Evolutionary conservation across 441 rosid genomes (phyloP).

Genomic region (Mallotus japonicus): DNA sequence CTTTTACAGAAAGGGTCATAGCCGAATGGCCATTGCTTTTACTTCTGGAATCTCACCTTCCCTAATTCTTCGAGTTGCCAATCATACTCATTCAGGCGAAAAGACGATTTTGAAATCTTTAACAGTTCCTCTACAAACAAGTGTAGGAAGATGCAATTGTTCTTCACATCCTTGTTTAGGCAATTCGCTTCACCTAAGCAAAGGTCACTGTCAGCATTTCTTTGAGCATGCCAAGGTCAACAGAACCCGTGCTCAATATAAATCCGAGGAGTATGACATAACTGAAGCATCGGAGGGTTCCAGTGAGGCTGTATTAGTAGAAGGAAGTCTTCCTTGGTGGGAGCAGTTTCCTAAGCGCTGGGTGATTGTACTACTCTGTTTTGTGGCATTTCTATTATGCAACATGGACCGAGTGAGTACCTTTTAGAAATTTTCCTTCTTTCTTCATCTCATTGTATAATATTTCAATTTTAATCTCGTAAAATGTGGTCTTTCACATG

Average conservation of each 20-base stretch:
- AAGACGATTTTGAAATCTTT: conserved; percentile 20
- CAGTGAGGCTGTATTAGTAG: conserved; percentile 54
- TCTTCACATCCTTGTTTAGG: conserved; percentile 27
- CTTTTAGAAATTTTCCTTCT: background rate
- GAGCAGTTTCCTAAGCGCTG: conserved; percentile 83
- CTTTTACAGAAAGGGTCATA: conserved; percentile 30
- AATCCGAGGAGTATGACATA: conserved; percentile 75
- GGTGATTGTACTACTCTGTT: conserved; percentile 88
- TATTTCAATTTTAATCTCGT: background rate
- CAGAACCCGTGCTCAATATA: conserved; percentile 60
- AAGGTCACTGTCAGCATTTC: conserved; percentile 18
- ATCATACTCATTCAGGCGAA: conserved; percentile 26
- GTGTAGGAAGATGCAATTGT: conserved; percentile 34
- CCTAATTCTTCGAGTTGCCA: conserved; percentile 24
- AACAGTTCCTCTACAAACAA: conserved; percentile 31
- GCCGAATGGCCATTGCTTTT: conserved; percentile 32
- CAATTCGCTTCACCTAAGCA: conserved; percentile 34
- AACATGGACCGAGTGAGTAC: conserved; percentile 94
- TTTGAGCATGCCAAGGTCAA: conserved; percentile 33
- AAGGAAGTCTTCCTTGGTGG: conserved; percentile 66
- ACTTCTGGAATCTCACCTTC: conserved; percentile 25
- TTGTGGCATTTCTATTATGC: conserved; percentile 79
- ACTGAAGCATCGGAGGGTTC: conserved; percentile 55
- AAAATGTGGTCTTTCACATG: background rate
- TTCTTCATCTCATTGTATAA: background rate